Percentiles rank a stretch among this genome's conserved stretches.
phyloP scores from a whole-genome alignment of 148 eudicot species.

The Rheum nobile region DNA sequence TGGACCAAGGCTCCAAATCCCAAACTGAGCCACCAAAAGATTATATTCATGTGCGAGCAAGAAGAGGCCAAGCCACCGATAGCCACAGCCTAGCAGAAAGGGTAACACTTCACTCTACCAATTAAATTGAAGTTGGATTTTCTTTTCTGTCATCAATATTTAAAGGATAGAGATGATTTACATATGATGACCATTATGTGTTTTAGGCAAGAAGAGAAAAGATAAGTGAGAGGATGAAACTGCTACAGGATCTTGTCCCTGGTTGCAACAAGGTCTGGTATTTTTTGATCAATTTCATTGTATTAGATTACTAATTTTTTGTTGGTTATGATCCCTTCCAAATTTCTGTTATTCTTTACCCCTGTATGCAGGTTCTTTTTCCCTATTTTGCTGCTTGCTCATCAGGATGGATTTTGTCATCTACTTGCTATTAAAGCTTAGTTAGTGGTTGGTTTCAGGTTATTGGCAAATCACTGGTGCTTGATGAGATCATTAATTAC shows the following conservation, averaged over 20 bases:
- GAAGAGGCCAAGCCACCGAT: slow-evolving; percentile 77
- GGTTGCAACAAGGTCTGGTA: slow-evolving; percentile 41
- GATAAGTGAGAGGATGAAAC: slow-evolving; percentile 56
- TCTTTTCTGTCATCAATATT: neutral
- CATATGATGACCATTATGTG: neutral
- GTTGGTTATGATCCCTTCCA: neutral
- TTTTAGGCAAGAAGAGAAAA: slow-evolving; percentile 60
- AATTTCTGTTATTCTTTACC: neutral
- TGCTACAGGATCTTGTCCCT: slow-evolving; percentile 57
- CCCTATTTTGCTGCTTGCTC: neutral
- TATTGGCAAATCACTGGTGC: slow-evolving; percentile 61
- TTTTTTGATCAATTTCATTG: neutral
- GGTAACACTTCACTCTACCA: slow-evolving; percentile 18
- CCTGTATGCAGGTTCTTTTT: neutral
- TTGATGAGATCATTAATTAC: slow-evolving; percentile 69
- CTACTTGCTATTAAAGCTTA: neutral
- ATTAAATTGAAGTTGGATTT: neutral
- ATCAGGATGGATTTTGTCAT: neutral
- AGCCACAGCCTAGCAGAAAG: slow-evolving; percentile 71
- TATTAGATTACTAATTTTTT: neutral
- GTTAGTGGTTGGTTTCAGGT: slow-evolving; percentile 29
- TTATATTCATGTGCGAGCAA: slow-evolving; percentile 68
- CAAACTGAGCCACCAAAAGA: slow-evolving; percentile 45
- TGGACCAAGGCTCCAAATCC: slow-evolving; percentile 23
- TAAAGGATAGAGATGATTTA: neutral